These are phyloP conservation scores for Pholiota conissans DNA, from an alignment of 768 basidiomycete genomes.

Conservation along the genomic window DNA sequence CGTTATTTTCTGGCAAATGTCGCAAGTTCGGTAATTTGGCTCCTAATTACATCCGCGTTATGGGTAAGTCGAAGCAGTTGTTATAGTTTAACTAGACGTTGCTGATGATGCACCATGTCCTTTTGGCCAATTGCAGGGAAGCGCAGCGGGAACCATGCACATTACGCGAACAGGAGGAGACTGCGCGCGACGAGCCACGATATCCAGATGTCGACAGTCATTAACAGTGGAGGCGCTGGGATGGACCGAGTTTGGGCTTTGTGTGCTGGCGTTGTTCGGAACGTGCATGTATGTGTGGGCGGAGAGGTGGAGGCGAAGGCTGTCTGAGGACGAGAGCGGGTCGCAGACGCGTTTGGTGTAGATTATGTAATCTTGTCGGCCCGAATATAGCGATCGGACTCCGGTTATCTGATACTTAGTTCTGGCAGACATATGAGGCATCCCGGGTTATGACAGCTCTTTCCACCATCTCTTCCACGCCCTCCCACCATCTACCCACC, in stretches of 20 bases:
- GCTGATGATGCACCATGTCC: not conserved
- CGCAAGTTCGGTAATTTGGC: slow-evolving; percentile 77
- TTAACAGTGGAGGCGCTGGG: slow-evolving; percentile 74
- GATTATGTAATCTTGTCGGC: not conserved
- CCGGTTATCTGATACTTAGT: slow-evolving; percentile 13
- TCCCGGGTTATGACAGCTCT: not conserved
- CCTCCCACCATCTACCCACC: not conserved
- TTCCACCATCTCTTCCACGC: not conserved
- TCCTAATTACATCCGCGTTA: slow-evolving; percentile 58
- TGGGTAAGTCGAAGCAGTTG: slow-evolving; percentile 50
- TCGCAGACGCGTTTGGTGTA: slow-evolving; percentile 12
- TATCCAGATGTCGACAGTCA: slow-evolving; percentile 70
- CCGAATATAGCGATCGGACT: not conserved
- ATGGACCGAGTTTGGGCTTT: slow-evolving; percentile 74
- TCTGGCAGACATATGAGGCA: not conserved
- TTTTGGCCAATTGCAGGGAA: slow-evolving; percentile 44
- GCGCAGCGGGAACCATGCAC: slow-evolving; percentile 68
- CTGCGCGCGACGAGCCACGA: slow-evolving; percentile 52
- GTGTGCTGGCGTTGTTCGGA: slow-evolving; percentile 50
- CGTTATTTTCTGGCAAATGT: slow-evolving; percentile 72
- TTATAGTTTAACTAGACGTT: not conserved
- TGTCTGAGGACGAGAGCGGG: slow-evolving; percentile 4
- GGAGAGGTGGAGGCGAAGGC: slow-evolving; percentile 20
- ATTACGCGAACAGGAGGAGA: slow-evolving; percentile 57
- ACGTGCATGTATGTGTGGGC: slow-evolving; percentile 47